phyloP scores from a whole-genome alignment of 2,329 filamentous ascomycete species.

The Helicocarpus griseus region DNA sequence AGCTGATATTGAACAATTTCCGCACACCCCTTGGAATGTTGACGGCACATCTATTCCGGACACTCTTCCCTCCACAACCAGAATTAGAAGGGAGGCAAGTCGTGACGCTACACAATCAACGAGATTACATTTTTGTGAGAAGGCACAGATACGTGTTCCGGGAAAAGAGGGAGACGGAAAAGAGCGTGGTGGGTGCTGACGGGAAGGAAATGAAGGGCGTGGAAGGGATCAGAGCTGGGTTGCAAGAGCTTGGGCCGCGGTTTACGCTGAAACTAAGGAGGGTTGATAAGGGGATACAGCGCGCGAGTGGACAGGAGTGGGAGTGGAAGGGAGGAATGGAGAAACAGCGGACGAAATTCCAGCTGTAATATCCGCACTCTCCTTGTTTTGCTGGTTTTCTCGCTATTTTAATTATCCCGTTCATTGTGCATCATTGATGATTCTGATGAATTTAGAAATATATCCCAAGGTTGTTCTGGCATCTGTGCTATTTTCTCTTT shows the following conservation, averaged over 20 bases:
- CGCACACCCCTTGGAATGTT: constrained; percentile 83
- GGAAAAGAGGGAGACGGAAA: constrained; percentile 78
- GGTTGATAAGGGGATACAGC: constrained; percentile 81
- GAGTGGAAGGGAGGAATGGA: constrained; percentile 95
- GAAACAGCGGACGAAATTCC: constrained; percentile 87
- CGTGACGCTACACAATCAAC: constrained; percentile 86
- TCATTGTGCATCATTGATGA: background rate
- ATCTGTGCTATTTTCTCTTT: background rate
- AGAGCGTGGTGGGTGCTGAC: constrained; percentile 70
- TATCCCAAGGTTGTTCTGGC: background rate
- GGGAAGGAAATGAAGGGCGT: constrained; percentile 77
- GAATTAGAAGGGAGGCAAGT: constrained; percentile 82
- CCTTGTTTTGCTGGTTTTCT: background rate
- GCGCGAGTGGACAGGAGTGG: constrained; percentile 73
- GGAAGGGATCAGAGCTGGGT: constrained; percentile 71
- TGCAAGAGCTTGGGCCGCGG: constrained; percentile 82
- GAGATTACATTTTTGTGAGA: constrained; percentile 90
- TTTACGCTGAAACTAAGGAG: constrained; percentile 81
- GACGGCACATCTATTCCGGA: constrained; percentile 74
- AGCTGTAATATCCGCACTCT: constrained; percentile 48
- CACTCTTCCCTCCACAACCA: constrained; percentile 68
- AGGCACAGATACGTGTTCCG: constrained; percentile 88
- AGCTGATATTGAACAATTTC: constrained; percentile 89
- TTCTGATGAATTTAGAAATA: constrained; percentile 2
- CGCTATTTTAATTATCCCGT: background rate